These are phyloP conservation scores for Metschnikowia similis DNA, from an alignment of 805 yeast genomes.

Conservation along the genomic window DNA sequence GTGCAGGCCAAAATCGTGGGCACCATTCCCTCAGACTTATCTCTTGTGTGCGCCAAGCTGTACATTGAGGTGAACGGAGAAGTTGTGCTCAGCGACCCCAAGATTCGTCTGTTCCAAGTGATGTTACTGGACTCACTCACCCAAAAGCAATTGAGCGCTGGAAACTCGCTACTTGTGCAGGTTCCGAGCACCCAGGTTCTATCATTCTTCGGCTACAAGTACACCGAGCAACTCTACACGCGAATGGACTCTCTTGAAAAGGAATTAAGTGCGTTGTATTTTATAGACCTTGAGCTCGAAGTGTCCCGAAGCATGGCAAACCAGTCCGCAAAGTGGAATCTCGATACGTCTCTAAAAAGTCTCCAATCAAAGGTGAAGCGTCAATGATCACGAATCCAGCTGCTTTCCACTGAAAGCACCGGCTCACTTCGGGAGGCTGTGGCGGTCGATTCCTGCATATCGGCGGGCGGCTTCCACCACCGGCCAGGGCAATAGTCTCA, in stretches of 20 bases:
- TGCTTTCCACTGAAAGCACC: neutral
- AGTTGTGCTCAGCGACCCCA: conserved; percentile 22
- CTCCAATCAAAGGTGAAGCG: conserved; percentile 4
- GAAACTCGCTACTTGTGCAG: conserved; percentile 7
- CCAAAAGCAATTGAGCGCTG: neutral
- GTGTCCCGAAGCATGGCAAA: conserved; percentile 4
- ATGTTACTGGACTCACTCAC: conserved; percentile 18
- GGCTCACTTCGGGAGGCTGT: neutral
- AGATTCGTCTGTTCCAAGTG: conserved; percentile 22
- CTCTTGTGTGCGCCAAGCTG: conserved; percentile 26
- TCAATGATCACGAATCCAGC: neutral
- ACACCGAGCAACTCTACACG: conserved; percentile 17
- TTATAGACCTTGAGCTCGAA: conserved; percentile 7
- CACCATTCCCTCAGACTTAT: conserved; percentile 23
- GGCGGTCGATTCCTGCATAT: conserved; percentile 62
- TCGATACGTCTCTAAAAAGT: conserved; percentile 8
- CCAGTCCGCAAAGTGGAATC: conserved; percentile 9
- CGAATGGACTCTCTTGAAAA: conserved; percentile 5
- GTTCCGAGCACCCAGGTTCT: conserved; percentile 9
- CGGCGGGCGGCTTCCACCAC: conserved; percentile 50
- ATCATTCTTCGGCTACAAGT: conserved; percentile 12
- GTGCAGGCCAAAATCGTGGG: conserved; percentile 22
- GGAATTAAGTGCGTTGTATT: conserved; percentile 3
- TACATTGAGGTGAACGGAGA: conserved; percentile 13
- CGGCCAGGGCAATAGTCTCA: conserved; percentile 73